Evolutionary conservation across 805 yeast species (phyloP).

Genomic region (Barnettozyma wickerhamii): DNA sequence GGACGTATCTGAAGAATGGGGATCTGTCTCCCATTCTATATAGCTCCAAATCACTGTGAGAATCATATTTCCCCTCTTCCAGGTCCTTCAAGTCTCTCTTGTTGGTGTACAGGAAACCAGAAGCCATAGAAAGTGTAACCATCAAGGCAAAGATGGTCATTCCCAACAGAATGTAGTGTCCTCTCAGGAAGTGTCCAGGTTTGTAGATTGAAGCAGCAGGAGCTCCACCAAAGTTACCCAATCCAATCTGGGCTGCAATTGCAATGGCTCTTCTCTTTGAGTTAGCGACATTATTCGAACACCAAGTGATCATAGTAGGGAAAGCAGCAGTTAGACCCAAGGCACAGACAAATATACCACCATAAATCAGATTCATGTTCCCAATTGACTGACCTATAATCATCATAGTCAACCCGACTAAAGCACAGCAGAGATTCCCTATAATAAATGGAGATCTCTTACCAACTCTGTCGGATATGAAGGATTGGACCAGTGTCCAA

Average conservation of each 20-base stretch:
- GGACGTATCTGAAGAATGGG: conserved; percentile 35
- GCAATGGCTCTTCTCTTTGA: conserved; percentile 35
- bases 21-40: conserved; percentile 40
- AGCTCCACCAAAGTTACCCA: conserved; percentile 37
- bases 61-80: conserved; percentile 30
- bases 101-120: conserved; percentile 26
- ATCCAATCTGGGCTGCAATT: conserved; percentile 36
- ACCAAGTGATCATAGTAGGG: conserved; percentile 36
- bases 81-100: conserved; percentile 24
- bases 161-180: conserved; percentile 32
- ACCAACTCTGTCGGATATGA: conserved; percentile 26
- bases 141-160: conserved; percentile 30
- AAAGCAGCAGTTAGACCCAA: conserved; percentile 30
- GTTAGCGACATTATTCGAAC: conserved; percentile 33
- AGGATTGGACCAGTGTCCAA: conserved; percentile 26
- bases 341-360: conserved; percentile 29
- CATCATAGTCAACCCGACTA: conserved; percentile 31
- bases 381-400: conserved; percentile 24
- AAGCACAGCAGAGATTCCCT: conserved; percentile 25
- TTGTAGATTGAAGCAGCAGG: conserved; percentile 32
- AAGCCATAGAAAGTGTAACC: conserved; percentile 18
- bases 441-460: conserved; percentile 29
- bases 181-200: conserved; percentile 27
- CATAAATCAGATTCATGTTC: conserved; percentile 26
- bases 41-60: conserved; percentile 27